Base-by-base conservation (phyloP, 192 early-diverging fungal species). In the Umbelopsis vinacea region DNA sequence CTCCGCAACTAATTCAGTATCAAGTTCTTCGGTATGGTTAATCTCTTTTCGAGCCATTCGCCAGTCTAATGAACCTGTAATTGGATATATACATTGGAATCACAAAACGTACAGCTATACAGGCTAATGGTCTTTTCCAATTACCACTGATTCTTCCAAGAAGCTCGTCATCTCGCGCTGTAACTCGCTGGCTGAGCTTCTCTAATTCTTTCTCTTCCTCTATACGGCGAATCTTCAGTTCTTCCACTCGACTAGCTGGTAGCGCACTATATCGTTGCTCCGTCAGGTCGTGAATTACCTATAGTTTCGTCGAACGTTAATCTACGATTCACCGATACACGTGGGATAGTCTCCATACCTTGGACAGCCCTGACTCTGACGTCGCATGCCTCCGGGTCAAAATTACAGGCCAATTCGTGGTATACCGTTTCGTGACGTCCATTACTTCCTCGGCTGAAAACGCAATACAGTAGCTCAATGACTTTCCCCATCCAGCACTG, bases 391-490 rank as follows among this genome's bases (percentile, higher is more conserved):
- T 66, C 60, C 79, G 73, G 45, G 71, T 69, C 6, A 79, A 23
- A 2, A 79, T 69, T 9, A 54, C 48, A 1, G 70, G 45, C 69
- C 78, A 86, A 15, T 83, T 74, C 23, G 67, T 67, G 3, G 77
- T 79, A 60, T 86, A 86, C n/a, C 85, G 71, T 43, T 76, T 82
- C 6, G 85, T 86, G 4, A 86, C 82, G 76, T 86, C 85, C 17
- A 86, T 73, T 3, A 77, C 81, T 66, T 84, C 82, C 43, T 82
- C 71, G 0, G 73, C 73, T 29, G 83, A 83, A 45, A 83, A 77
- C 21, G 83, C 83, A 29, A 85, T 71, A 68, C 81, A 83, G 22
- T 85, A 87, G 50, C 72, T 79, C 12, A 84, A 46, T 1, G 76
- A 66, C 57, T 87, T 87, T 14, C 79, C 84, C 86, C 86, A 87